These are phyloP conservation scores for Murraya koenigii DNA, from an alignment of 345 rosid genomes.

Conservation along the genomic window DNA sequence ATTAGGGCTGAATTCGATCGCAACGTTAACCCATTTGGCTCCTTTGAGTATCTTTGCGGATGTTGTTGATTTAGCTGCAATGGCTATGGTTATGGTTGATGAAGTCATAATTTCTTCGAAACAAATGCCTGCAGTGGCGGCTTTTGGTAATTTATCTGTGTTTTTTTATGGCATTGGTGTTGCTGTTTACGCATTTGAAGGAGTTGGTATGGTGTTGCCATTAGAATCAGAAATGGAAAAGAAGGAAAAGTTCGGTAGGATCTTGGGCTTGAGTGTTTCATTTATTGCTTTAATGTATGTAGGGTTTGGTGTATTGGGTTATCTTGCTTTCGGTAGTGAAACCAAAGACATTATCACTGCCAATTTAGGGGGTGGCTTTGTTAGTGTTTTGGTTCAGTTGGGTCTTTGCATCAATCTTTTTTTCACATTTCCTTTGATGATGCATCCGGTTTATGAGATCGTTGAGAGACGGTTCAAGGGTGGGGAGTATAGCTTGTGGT, in stretches of 20 bases:
- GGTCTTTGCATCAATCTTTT: conserved; percentile 82
- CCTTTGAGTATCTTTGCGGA: conserved; percentile 95
- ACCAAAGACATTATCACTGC: conserved; percentile 78
- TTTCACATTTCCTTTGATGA: conserved; percentile 91
- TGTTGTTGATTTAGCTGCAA: conserved; percentile 72
- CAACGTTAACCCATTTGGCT: conserved; percentile 77
- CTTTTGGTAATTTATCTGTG: conserved; percentile 59
- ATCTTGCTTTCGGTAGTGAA: conserved; percentile 70
- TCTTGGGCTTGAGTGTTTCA: conserved; percentile 48
- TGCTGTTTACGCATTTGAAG: conserved; percentile 75
- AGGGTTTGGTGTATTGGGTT: conserved; percentile 66
- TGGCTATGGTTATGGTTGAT: conserved; percentile 65
- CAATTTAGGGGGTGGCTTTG: conserved; percentile 60
- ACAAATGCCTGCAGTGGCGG: conserved; percentile 44
- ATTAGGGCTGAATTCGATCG: conserved; percentile 67
- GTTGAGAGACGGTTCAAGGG: conserved; percentile 64
- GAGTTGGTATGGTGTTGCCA: conserved; percentile 75
- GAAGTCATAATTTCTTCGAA: conserved; percentile 41
- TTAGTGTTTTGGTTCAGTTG: conserved; percentile 63
- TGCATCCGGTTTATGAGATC: conserved; percentile 88
- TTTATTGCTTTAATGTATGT: conserved; percentile 63
- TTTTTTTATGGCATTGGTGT: conserved; percentile 85
- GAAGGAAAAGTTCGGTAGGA: conserved; percentile 54
- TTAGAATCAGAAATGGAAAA: conserved; percentile 66
- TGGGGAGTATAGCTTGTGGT: conserved; percentile 71